These are phyloP conservation scores for Kuraishia cidri DNA, from an alignment of 805 yeast species.

Conservation along the genomic window DNA sequence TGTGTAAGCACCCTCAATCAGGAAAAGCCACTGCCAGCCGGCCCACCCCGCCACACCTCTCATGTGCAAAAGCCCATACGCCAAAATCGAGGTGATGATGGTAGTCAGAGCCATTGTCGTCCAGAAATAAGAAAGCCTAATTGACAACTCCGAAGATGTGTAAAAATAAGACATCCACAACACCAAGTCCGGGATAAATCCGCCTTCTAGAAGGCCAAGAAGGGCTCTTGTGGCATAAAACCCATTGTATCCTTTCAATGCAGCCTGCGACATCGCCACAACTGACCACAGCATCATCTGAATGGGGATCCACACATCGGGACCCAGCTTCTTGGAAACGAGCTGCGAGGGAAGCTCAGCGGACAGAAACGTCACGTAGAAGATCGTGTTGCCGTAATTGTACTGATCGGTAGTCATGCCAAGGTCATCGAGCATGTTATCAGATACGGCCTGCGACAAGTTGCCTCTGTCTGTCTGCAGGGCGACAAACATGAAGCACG, in stretches of 20 bases:
- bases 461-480: not conserved
- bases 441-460: not conserved
- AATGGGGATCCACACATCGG: slow-evolving; percentile 47
- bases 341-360: slow-evolving; percentile 47
- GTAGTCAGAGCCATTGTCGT: slow-evolving; percentile 29
- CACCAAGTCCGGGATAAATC: slow-evolving; percentile 18
- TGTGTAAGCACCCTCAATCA: slow-evolving; percentile 55
- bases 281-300: slow-evolving; percentile 20
- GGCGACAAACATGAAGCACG: not conserved
- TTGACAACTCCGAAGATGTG: slow-evolving; percentile 26
- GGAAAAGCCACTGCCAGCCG: slow-evolving; percentile 60
- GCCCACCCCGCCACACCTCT: slow-evolving; percentile 24
- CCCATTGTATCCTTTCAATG: slow-evolving; percentile 13
- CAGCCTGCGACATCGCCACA: slow-evolving; percentile 18
- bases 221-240: slow-evolving; percentile 18
- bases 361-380: slow-evolving; percentile 17
- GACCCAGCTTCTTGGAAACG: slow-evolving; percentile 48
- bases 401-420: slow-evolving; percentile 20
- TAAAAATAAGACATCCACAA: slow-evolving; percentile 26
- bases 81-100: slow-evolving; percentile 34
- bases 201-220: slow-evolving; percentile 21
- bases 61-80: slow-evolving; percentile 50
- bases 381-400: slow-evolving; percentile 22
- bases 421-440: slow-evolving; percentile 11
- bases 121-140: slow-evolving; percentile 45